Evolutionary conservation across 768 basidiomycete species (phyloP).

Genomic region (Amanita molliuscula): DNA sequence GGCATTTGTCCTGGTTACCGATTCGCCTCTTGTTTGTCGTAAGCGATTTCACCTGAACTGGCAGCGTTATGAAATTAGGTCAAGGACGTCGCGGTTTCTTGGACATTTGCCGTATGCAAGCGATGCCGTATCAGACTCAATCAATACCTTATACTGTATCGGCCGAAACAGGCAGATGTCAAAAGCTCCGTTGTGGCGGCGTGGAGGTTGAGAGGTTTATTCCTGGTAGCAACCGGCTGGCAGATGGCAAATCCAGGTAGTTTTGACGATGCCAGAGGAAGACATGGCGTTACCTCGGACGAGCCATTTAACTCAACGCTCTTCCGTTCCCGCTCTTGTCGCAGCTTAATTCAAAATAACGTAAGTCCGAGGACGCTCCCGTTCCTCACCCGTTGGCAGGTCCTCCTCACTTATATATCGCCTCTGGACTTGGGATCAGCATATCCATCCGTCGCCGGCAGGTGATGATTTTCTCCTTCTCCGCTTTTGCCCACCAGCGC

Average conservation of each 20-base stretch:
- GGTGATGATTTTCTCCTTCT: conserved; percentile 27
- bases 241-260: conserved; percentile 4
- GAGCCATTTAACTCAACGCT: conserved; percentile 2
- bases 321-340: conserved; percentile 3
- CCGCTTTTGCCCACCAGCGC: conserved; percentile 25
- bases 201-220: conserved; percentile 1
- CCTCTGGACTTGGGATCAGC: conserved; percentile 7
- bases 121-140: conserved; percentile 5
- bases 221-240: conserved; percentile 1
- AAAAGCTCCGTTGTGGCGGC: conserved; percentile 2
- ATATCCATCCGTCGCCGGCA: conserved; percentile 14
- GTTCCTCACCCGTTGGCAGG: not conserved
- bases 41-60: not conserved
- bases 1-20: conserved; percentile 1
- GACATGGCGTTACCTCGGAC: conserved; percentile 7
- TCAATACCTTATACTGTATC: conserved; percentile 5
- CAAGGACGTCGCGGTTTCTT: not conserved
- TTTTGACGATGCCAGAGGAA: conserved; percentile 5
- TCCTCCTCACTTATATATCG: conserved; percentile 3
- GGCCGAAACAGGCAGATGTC: not conserved
- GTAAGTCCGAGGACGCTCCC: conserved; percentile 7
- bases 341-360: conserved; percentile 7
- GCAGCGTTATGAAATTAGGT: not conserved
- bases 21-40: conserved; percentile 1
- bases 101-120: conserved; percentile 1